Evolutionary conservation across 169 alveolate species (phyloP).

Genomic region (Plasmodium coatneyi): DNA sequence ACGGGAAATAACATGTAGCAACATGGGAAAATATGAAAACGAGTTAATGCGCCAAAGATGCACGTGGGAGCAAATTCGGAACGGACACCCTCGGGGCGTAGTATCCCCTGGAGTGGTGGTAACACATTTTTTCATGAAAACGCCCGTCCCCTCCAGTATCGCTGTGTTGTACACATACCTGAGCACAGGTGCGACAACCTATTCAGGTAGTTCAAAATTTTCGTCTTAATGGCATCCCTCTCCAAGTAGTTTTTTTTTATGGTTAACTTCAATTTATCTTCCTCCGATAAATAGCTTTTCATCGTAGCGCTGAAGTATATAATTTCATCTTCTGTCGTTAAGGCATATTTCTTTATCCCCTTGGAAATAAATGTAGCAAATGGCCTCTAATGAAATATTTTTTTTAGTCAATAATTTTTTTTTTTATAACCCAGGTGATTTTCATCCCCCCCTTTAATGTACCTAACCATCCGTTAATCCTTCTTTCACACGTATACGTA

Average conservation of each 20-base stretch:
- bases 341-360: neutral
- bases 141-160: neutral
- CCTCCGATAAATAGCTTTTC: conserved; percentile 50
- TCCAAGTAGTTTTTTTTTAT: conserved; percentile 57
- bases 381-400: neutral
- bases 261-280: conserved; percentile 42
- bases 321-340: neutral
- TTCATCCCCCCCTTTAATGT: neutral
- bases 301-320: neutral
- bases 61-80: neutral
- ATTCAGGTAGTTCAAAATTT: conserved; percentile 50
- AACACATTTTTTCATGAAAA: neutral
- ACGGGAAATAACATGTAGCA: no score
- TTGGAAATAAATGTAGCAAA: neutral
- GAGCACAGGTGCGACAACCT: conserved; percentile 44
- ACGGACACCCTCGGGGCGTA: neutral
- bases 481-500: neutral
- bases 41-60: neutral
- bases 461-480: neutral
- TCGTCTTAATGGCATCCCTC: conserved; percentile 51
- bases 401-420: neutral
- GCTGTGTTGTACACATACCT: neutral
- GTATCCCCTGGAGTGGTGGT: neutral
- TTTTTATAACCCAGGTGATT: neutral
- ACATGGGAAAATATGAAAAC: neutral